Evolutionary conservation across 768 basidiomycete species (phyloP).

Genomic region (Rhodosporidiobolus sp.): DNA sequence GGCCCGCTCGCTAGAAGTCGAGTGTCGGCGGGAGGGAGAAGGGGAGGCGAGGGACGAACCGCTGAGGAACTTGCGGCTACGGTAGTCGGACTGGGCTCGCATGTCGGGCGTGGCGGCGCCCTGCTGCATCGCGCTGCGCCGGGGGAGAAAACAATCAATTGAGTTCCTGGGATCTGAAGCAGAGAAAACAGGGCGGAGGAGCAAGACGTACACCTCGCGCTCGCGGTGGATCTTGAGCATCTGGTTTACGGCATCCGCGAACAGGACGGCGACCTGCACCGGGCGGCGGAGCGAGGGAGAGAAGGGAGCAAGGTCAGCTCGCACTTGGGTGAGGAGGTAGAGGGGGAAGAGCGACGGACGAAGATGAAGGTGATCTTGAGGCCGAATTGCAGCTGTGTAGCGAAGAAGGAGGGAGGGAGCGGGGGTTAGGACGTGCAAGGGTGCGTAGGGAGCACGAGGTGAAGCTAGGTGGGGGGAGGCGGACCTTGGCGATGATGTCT

Average conservation of each 20-base stretch:
- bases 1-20: constrained; percentile 36
- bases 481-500: constrained; percentile 38
- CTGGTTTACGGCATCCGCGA: constrained; percentile 85
- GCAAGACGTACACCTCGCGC: constrained; percentile 20
- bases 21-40: background rate
- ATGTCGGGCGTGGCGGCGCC: constrained; percentile 55
- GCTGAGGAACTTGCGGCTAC: constrained; percentile 87
- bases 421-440: no score
- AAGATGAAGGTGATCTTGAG: constrained; percentile 56
- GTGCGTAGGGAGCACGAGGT: no score
- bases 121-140: constrained; percentile 37
- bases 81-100: constrained; percentile 78
- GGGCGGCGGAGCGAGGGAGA: no score
- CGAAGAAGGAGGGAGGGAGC: background rate
- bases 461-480: background rate
- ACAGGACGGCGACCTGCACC: constrained; percentile 61
- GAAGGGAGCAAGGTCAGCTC: no score
- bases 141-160: background rate
- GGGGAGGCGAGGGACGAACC: constrained; percentile 53
- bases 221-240: constrained; percentile 61
- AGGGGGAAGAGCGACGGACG: constrained; percentile 51
- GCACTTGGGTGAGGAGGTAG: no score
- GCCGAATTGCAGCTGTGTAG: constrained; percentile 34
- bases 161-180: constrained; percentile 54
- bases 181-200: background rate